These are phyloP conservation scores for Gymnopilus junonius DNA, from an alignment of 768 basidiomycete species.

Conservation along the genomic window DNA sequence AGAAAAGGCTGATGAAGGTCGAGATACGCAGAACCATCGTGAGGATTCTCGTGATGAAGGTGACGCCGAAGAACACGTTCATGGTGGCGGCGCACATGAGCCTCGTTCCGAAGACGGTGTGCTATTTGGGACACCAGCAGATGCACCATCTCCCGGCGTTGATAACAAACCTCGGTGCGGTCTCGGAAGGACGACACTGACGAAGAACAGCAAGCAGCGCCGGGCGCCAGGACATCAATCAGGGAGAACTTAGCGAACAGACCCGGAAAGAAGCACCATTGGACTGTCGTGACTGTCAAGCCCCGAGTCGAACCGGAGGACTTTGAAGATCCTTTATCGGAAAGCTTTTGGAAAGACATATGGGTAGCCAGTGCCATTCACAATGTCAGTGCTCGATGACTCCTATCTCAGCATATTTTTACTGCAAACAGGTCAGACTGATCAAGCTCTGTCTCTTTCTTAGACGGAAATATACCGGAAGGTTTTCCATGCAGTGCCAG, in stretches of 20 bases:
- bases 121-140: conserved; percentile 59
- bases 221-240: conserved; percentile 51
- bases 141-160: conserved; percentile 43
- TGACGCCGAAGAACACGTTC: background rate
- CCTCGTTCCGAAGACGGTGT: conserved; percentile 45
- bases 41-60: conserved; percentile 8
- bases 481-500: conserved; percentile 93
- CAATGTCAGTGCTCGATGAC: conserved; percentile 62
- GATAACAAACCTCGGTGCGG: conserved; percentile 53
- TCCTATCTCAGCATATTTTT: conserved; percentile 13
- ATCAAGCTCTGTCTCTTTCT: conserved; percentile 10
- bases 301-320: conserved; percentile 75
- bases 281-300: conserved; percentile 67
- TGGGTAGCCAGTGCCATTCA: conserved; percentile 89
- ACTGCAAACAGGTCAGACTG: conserved; percentile 20
- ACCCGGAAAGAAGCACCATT: conserved; percentile 50
- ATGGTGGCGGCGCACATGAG: conserved; percentile 27
- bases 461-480: conserved; percentile 96
- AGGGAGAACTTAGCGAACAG: conserved; percentile 60
- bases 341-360: conserved; percentile 86
- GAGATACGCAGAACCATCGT: conserved; percentile 9
- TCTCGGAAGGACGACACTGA: conserved; percentile 43
- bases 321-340: conserved; percentile 89
- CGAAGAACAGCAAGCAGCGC: conserved; percentile 54
- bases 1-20: conserved; percentile 27